phyloP scores from a whole-genome alignment of 768 basidiomycete genomes.

The Rhizopogon rudus region DNA sequence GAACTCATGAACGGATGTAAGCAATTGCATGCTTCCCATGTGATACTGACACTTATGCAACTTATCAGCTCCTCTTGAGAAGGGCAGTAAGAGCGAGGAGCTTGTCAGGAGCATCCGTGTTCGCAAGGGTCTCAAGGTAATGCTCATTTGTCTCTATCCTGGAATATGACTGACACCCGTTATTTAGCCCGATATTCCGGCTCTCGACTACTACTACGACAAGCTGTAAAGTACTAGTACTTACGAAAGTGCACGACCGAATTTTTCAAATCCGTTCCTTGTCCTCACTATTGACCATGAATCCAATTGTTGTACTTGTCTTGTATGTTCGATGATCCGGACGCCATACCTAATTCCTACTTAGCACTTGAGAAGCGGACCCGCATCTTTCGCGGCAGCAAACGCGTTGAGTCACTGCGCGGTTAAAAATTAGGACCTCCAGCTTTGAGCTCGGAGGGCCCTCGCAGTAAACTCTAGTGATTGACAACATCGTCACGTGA shows the following conservation, averaged over 20 bases:
- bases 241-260: conserved; percentile 5
- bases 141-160: conserved; percentile 5
- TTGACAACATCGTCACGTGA: too few relatives aligned
- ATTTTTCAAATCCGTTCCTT: conserved; percentile 11
- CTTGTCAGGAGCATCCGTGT: conserved; percentile 77
- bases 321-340: not conserved
- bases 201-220: conserved; percentile 91
- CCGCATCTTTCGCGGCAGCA: too few relatives aligned
- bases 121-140: conserved; percentile 93
- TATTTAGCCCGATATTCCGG: conserved; percentile 69
- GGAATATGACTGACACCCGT: conserved; percentile 3
- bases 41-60: conserved; percentile 2
- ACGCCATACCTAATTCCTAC: not conserved
- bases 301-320: conserved; percentile 9
- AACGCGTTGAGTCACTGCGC: too few relatives aligned
- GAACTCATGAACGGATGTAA: conserved; percentile 77
- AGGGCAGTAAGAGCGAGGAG: conserved; percentile 88
- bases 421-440: too few relatives aligned
- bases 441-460: too few relatives aligned
- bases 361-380: not conserved
- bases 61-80: conserved; percentile 68
- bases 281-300: conserved; percentile 7
- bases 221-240: conserved; percentile 55
- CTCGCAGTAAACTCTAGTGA: too few relatives aligned
- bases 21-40: conserved; percentile 20